Evolutionary conservation across 1,284 basidiomycete species (phyloP).

Genomic region (Lentinus polychrous): DNA sequence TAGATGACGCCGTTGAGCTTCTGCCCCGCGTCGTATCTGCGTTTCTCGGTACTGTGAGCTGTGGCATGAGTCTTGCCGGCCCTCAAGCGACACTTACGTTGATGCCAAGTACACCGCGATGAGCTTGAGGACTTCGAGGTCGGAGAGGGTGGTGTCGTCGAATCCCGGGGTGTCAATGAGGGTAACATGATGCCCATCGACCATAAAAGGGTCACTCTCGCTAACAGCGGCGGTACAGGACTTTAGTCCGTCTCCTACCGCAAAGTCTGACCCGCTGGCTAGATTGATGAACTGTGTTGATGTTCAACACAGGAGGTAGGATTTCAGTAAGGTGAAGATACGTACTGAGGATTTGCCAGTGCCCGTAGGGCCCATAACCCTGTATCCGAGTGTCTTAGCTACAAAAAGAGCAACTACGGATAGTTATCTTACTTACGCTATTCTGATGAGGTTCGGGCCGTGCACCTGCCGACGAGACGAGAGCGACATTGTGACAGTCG

Average conservation of each 20-base stretch:
- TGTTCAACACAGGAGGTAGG: background rate
- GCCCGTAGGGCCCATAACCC: too few relatives aligned
- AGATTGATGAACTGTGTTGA: conserved; percentile 12
- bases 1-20: conserved; percentile 43
- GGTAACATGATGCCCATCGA: background rate
- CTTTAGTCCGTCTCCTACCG: conserved; percentile 8
- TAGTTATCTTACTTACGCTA: too few relatives aligned
- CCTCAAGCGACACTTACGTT: background rate
- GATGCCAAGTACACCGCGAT: conserved; percentile 20
- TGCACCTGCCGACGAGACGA: too few relatives aligned
- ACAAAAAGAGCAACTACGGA: too few relatives aligned
- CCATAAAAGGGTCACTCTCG: background rate
- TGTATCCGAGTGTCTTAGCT: too few relatives aligned
- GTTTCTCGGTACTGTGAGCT: background rate
- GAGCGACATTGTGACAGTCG: too few relatives aligned
- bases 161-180: conserved; percentile 8
- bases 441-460: too few relatives aligned
- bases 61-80: too few relatives aligned
- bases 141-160: conserved; percentile 17
- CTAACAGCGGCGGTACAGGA: conserved; percentile 10
- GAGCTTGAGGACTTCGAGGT: conserved; percentile 22
- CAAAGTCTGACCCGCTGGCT: conserved; percentile 10
- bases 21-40: conserved; percentile 29
- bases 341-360: too few relatives aligned
- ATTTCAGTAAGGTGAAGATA: too few relatives aligned